phyloP scores from a whole-genome alignment of 768 basidiomycete species.

The Leccinum broughii region DNA sequence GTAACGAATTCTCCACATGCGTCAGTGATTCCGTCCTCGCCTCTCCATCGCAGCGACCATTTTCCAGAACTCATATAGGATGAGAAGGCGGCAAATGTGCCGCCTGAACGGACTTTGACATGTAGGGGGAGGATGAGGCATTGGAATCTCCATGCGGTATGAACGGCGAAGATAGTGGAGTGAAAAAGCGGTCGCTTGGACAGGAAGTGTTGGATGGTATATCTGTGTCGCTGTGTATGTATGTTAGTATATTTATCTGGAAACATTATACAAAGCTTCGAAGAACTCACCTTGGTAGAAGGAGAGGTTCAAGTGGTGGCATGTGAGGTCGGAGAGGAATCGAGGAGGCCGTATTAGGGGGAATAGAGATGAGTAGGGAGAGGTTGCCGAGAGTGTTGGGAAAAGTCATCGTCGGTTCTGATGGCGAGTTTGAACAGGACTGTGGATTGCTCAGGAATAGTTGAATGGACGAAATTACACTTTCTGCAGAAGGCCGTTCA shows the following conservation, averaged over 20 bases:
- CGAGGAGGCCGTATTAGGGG: too few species aligned
- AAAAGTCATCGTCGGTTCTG: not conserved
- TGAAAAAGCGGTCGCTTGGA: not conserved
- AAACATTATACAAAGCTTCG: not conserved
- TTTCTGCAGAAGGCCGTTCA: not conserved
- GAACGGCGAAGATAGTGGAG: not conserved
- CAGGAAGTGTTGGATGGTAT: not conserved
- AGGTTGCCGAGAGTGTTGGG: slow-evolving; percentile 6
- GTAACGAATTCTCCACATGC: not conserved
- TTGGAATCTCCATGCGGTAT: not conserved
- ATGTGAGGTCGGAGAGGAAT: not conserved
- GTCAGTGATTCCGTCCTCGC: not conserved
- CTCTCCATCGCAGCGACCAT: not conserved
- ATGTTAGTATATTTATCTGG: not conserved
- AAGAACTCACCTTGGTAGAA: not conserved
- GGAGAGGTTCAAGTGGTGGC: not conserved
- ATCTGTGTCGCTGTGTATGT: not conserved
- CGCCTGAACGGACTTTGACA: not conserved
- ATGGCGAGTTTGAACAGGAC: not conserved
- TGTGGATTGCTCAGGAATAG: not conserved
- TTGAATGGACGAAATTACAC: not conserved
- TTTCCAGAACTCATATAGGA: not conserved
- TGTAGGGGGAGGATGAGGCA: not conserved
- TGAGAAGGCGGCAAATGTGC: not conserved
- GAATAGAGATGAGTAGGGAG: not conserved